phyloP scores from a whole-genome alignment of 179 eudicot species.

The Vitellaria paradoxa region DNA sequence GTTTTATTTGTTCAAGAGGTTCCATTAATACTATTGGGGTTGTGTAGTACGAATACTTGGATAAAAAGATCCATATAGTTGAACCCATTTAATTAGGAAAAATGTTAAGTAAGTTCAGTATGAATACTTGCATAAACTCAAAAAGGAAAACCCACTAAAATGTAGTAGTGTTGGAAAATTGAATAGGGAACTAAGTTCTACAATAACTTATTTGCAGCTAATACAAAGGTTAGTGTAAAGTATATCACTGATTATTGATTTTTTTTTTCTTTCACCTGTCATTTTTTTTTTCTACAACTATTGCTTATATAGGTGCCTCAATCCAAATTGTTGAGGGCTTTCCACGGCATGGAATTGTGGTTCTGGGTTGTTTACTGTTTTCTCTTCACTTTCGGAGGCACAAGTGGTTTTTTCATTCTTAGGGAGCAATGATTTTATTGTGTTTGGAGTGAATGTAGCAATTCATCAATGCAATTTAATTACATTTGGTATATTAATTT shows the following conservation, averaged over 20 bases:
- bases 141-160: neutral
- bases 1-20: neutral
- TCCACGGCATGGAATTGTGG: neutral
- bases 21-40: neutral
- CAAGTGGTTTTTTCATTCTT: neutral
- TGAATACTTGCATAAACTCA: neutral
- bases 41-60: too few relatives aligned
- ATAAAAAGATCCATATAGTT: too few relatives aligned
- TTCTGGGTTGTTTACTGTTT: neutral
- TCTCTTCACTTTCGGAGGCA: neutral
- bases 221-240: neutral
- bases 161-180: neutral
- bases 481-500: too few relatives aligned
- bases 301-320: slow-evolving; percentile 11
- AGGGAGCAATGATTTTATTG: too few relatives aligned
- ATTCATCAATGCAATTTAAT: too few relatives aligned
- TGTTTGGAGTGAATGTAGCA: too few relatives aligned
- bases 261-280: neutral
- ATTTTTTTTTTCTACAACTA: neutral
- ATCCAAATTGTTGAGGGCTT: neutral
- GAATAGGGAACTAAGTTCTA: neutral
- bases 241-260: neutral
- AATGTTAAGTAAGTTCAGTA: too few relatives aligned
- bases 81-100: too few relatives aligned
- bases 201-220: neutral